Percentiles rank a stretch among this genome's conserved stretches.
Evolutionary conservation across 2,329 filamentous ascomycete species (phyloP).

Genomic region (Aspergillus latus): DNA sequence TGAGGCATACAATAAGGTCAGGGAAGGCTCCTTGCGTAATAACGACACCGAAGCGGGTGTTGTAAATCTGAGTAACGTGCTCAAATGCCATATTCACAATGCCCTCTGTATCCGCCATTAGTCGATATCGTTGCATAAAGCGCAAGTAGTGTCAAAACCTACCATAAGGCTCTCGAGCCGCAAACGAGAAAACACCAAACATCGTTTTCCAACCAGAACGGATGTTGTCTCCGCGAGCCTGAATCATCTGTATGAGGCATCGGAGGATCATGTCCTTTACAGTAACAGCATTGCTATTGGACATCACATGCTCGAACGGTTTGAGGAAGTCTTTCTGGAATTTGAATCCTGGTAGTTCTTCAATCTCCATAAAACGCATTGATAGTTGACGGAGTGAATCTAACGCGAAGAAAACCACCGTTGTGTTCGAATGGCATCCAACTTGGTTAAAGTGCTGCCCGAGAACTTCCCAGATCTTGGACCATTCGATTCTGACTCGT

Average conservation of each 20-base stretch:
- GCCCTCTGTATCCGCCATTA: slow-evolving; percentile 58
- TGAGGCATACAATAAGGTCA: slow-evolving; percentile 92
- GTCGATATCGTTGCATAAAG: background rate
- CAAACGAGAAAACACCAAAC: slow-evolving; percentile 98
- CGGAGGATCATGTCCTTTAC: slow-evolving; percentile 98
- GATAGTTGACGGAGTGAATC: slow-evolving; percentile 94
- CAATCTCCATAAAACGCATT: slow-evolving; percentile 98
- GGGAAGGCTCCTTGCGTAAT: slow-evolving; percentile 96
- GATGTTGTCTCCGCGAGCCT: slow-evolving; percentile 93
- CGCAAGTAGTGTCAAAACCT: slow-evolving; percentile 27
- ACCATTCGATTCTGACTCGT: slow-evolving; percentile 97
- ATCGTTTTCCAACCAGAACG: slow-evolving; percentile 98
- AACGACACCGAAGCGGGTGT: slow-evolving; percentile 89
- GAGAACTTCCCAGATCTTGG: slow-evolving; percentile 94
- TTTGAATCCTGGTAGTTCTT: slow-evolving; percentile 96
- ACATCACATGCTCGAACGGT: slow-evolving; percentile 96
- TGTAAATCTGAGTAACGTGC: slow-evolving; percentile 94
- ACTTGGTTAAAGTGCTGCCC: slow-evolving; percentile 98
- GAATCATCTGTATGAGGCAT: slow-evolving; percentile 98
- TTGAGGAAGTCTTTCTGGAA: slow-evolving; percentile 99
- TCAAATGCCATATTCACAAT: slow-evolving; percentile 98
- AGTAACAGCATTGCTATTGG: slow-evolving; percentile 83
- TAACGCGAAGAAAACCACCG: slow-evolving; percentile 94
- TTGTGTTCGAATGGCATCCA: slow-evolving; percentile 92
- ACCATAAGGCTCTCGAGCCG: slow-evolving; percentile 83